Evolutionary conservation across 2,329 filamentous ascomycete genomes (phyloP).

Genomic region (Allantophomopsis cytisporea): DNA sequence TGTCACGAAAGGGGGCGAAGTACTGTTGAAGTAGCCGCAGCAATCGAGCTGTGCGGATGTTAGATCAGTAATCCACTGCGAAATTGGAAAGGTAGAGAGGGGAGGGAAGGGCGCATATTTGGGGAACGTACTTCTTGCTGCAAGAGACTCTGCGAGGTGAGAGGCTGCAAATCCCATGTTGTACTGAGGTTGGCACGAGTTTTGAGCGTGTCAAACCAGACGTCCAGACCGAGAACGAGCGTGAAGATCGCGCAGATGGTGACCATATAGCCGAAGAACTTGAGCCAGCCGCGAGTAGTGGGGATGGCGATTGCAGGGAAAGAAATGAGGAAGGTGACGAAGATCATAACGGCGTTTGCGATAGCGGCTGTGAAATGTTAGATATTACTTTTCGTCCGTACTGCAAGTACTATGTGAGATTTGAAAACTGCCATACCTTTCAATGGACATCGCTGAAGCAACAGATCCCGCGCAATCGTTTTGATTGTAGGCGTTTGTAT

Average conservation of each 20-base stretch:
- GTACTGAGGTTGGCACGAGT: constrained; percentile 47
- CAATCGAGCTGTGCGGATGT: constrained; percentile 48
- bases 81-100: too few relatives aligned
- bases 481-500: constrained; percentile 26
- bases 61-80: too few relatives aligned
- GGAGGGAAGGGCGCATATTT: too few relatives aligned
- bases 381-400: too few relatives aligned
- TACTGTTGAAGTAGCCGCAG: constrained; percentile 68
- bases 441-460: constrained; percentile 36
- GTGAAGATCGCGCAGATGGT: constrained; percentile 50
- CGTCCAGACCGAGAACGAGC: constrained; percentile 47
- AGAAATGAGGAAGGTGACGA: constrained; percentile 55
- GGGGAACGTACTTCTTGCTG: constrained; percentile 45
- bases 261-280: constrained; percentile 51
- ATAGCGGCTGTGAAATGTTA: constrained; percentile 39
- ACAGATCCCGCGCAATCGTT: constrained; percentile 34
- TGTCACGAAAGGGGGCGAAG: constrained; percentile 56
- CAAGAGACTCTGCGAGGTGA: constrained; percentile 49
- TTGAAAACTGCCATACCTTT: constrained; percentile 23
- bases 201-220: constrained; percentile 63
- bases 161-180: constrained; percentile 45
- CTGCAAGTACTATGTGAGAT: too few relatives aligned
- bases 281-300: constrained; percentile 54
- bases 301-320: constrained; percentile 59
- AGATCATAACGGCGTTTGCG: constrained; percentile 58